These are phyloP conservation scores for Extremus antarcticus DNA, from an alignment of 495 filamentous ascomycete species.

Conservation along the genomic window DNA sequence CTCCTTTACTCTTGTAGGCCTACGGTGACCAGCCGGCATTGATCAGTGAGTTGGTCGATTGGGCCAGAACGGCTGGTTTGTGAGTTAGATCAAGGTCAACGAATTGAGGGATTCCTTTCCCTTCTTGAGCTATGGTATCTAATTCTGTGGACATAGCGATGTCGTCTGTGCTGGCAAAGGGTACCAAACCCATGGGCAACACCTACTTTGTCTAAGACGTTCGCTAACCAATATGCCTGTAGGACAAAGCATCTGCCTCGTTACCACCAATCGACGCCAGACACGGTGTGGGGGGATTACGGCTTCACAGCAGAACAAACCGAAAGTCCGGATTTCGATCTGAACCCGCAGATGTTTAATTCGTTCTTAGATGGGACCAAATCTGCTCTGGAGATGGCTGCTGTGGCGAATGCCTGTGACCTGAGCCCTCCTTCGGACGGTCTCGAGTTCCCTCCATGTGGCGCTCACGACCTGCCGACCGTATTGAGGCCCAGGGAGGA, in stretches of 20 bases:
- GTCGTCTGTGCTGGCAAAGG: slow-evolving; percentile 24
- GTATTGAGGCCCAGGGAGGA: slow-evolving; percentile 15
- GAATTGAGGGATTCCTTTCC: too few species aligned
- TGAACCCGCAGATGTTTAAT: slow-evolving; percentile 24
- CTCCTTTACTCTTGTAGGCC: too few species aligned
- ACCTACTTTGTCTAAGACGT: too few species aligned
- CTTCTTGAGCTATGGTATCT: neutral
- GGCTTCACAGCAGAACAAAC: slow-evolving; percentile 23
- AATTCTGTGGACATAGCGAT: neutral
- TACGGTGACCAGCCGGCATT: slow-evolving; percentile 24
- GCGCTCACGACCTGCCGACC: slow-evolving; percentile 14
- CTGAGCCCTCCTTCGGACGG: slow-evolving; percentile 18
- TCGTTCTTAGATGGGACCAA: slow-evolving; percentile 24
- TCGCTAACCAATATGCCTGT: too few species aligned
- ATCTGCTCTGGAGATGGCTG: slow-evolving; percentile 22
- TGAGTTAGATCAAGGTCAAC: too few species aligned
- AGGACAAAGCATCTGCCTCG: slow-evolving; percentile 22
- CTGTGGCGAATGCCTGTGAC: slow-evolving; percentile 20
- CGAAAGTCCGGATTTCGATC: slow-evolving; percentile 18
- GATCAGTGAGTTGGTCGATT: slow-evolving; percentile 21
- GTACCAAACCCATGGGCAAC: too few species aligned
- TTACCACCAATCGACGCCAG: slow-evolving; percentile 21
- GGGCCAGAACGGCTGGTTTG: slow-evolving; percentile 22
- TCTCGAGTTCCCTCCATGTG: slow-evolving; percentile 20
- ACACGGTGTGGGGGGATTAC: slow-evolving; percentile 22